Conservation (phyloP, 768 basidiomycete species). For the Pleurotus tuoliensis region DNA sequence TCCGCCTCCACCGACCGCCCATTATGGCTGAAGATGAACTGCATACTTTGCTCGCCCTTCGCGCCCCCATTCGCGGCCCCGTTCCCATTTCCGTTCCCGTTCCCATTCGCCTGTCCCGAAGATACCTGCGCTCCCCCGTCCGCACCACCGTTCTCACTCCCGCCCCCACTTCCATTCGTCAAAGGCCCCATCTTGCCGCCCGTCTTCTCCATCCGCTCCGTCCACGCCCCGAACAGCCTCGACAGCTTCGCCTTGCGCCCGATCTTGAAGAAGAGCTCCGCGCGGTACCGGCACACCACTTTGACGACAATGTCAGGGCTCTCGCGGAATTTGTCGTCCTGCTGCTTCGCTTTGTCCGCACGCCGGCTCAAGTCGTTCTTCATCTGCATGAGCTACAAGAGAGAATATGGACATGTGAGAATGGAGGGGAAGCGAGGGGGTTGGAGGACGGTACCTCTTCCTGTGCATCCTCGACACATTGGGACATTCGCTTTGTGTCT, state of each 20-base stretch:
- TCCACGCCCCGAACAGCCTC: slow-evolving; percentile 83
- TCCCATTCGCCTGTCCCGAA: slow-evolving; percentile 39
- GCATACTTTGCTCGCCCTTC: slow-evolving; percentile 53
- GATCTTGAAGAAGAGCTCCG: slow-evolving; percentile 91
- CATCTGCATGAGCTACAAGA: slow-evolving; percentile 66
- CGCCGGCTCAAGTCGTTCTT: slow-evolving; percentile 80
- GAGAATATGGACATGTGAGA: neutral
- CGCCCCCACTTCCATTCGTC: slow-evolving; percentile 19
- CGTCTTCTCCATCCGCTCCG: slow-evolving; percentile 76
- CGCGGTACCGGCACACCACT: slow-evolving; percentile 84
- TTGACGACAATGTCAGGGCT: slow-evolving; percentile 90
- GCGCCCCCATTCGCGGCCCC: slow-evolving; percentile 11
- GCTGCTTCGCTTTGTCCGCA: slow-evolving; percentile 71
- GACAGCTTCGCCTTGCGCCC: slow-evolving; percentile 86
- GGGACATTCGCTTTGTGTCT: slow-evolving; percentile 76
- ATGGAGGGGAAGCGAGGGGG: neutral
- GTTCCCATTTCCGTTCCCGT: slow-evolving; percentile 26
- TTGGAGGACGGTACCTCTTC: slow-evolving; percentile 54
- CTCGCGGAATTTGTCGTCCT: slow-evolving; percentile 79
- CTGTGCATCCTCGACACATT: slow-evolving; percentile 82
- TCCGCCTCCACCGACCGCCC: slow-evolving; percentile 78
- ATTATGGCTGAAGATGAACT: slow-evolving; percentile 84
- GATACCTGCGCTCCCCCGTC: slow-evolving; percentile 20
- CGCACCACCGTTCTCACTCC: slow-evolving; percentile 17
- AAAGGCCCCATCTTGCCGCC: slow-evolving; percentile 36